phyloP scores from a whole-genome alignment of 108 stramenopile genomes.

The Nitzschia sp. region DNA sequence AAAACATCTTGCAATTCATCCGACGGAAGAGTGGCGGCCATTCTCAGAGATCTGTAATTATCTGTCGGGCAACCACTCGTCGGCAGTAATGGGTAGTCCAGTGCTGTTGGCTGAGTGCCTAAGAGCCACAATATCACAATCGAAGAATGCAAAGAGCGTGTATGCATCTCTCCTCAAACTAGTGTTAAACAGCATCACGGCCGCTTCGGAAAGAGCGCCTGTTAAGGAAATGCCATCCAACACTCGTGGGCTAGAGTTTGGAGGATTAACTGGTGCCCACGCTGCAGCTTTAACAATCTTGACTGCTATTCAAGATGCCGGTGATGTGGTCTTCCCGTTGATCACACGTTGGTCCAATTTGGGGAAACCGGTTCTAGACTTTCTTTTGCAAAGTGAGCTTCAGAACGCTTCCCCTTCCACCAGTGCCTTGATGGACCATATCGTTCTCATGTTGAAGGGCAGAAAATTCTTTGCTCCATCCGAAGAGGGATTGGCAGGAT shows the following conservation, averaged over 20 bases:
- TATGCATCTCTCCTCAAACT: conserved; percentile 16
- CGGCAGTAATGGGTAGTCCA: conserved; percentile 25
- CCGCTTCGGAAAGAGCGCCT: neutral
- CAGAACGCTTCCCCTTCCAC: neutral
- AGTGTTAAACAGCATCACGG: neutral
- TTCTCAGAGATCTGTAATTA: conserved; percentile 37
- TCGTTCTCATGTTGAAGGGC: conserved; percentile 74
- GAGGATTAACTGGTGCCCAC: conserved; percentile 37
- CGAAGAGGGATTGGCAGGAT: conserved; percentile 17
- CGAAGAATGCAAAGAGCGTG: neutral
- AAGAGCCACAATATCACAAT: conserved; percentile 11
- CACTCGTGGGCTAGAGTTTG: conserved; percentile 18
- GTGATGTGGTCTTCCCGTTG: conserved; percentile 69
- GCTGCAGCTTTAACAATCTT: conserved; percentile 49
- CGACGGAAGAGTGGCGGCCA: conserved; percentile 17
- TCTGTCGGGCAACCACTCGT: conserved; percentile 46
- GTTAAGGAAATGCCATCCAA: neutral
- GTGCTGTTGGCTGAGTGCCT: conserved; percentile 13
- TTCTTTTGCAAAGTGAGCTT: conserved; percentile 4
- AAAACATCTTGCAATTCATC: conserved; percentile 29
- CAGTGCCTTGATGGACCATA: conserved; percentile 25
- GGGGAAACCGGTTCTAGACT: conserved; percentile 58
- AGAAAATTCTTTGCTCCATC: conserved; percentile 43
- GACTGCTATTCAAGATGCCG: conserved; percentile 61
- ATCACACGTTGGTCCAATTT: conserved; percentile 57